These are phyloP conservation scores for Hypoxylon sp. DNA, from an alignment of 2,329 filamentous ascomycete species.

Conservation along the genomic window DNA sequence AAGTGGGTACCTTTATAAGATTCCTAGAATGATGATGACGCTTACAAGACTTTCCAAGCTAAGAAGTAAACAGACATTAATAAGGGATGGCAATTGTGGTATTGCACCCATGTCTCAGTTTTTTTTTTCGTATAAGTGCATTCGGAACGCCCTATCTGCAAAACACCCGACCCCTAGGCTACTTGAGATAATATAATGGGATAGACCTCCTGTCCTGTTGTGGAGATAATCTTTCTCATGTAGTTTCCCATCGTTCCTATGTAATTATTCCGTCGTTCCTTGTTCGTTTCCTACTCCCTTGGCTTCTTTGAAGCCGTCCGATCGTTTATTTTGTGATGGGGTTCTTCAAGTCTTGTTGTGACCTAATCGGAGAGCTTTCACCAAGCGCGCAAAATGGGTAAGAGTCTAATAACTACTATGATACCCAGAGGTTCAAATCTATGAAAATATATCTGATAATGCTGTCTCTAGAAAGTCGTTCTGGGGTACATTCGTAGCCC, in stretches of 20 bases:
- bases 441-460: background rate
- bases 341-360: slow-evolving; percentile 42
- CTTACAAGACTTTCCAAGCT: background rate
- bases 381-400: slow-evolving; percentile 51
- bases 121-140: slow-evolving; percentile 17
- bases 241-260: slow-evolving; percentile 26
- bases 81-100: slow-evolving; percentile 26
- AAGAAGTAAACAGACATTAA: slow-evolving; percentile 14
- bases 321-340: slow-evolving; percentile 50
- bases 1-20: background rate
- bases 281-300: slow-evolving; percentile 32
- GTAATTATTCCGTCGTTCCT: slow-evolving; percentile 30
- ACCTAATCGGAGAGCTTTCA: slow-evolving; percentile 47
- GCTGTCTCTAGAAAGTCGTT: slow-evolving; percentile 48
- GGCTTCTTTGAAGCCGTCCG: slow-evolving; percentile 49
- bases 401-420: slow-evolving; percentile 25
- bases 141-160: slow-evolving; percentile 35
- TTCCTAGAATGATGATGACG: slow-evolving; percentile 24
- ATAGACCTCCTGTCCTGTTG: slow-evolving; percentile 11
- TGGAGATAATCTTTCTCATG: slow-evolving; percentile 11
- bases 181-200: slow-evolving; percentile 29
- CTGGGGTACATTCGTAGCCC: slow-evolving; percentile 55
- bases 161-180: slow-evolving; percentile 11
- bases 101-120: slow-evolving; percentile 29
- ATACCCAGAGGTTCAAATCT: background rate